phyloP scores from a whole-genome alignment of 2,329 filamentous ascomycete species.

The Bipolaris gigantea region DNA sequence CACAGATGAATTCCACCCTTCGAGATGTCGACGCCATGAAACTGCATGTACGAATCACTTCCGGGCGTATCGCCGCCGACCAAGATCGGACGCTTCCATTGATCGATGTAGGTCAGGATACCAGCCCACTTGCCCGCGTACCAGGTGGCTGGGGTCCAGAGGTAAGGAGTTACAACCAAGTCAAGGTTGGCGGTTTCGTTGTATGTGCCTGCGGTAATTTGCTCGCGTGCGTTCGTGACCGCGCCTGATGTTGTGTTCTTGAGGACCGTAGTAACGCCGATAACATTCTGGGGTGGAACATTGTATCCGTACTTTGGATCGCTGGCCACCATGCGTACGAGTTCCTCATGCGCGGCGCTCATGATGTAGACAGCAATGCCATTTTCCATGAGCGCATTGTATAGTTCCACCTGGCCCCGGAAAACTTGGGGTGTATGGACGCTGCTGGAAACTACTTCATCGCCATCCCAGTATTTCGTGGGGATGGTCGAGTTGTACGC shows the following conservation, averaged over 20 bases:
- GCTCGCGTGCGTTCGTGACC: conserved; percentile 32
- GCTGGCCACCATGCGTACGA: conserved; percentile 38
- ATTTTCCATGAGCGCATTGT: conserved; percentile 35
- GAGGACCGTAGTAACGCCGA: conserved; percentile 36
- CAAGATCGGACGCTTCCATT: conserved; percentile 36
- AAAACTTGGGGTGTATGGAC: conserved; percentile 32
- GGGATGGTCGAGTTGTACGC: conserved; percentile 30
- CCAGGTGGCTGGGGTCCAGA: conserved; percentile 39
- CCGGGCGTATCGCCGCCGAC: conserved; percentile 36
- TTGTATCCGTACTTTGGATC: conserved; percentile 41
- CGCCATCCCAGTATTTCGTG: conserved; percentile 32
- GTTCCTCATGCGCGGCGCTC: conserved; percentile 35
- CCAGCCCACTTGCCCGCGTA: conserved; percentile 38
- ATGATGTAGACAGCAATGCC: conserved; percentile 38
- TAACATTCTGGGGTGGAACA: conserved; percentile 34
- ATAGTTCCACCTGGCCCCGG: conserved; percentile 31
- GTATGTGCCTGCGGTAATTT: conserved; percentile 31
- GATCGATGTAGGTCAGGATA: conserved; percentile 35
- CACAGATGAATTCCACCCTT: conserved; percentile 38
- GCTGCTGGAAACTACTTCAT: conserved; percentile 21
- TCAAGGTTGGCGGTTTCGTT: conserved; percentile 30
- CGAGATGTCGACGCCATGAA: conserved; percentile 33
- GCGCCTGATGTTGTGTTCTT: conserved; percentile 30
- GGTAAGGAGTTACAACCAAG: conserved; percentile 30
- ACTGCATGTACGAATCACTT: conserved; percentile 38